Conservation (phyloP, 352 stramenopile genomes). For the Globisporangium emineosum region DNA sequence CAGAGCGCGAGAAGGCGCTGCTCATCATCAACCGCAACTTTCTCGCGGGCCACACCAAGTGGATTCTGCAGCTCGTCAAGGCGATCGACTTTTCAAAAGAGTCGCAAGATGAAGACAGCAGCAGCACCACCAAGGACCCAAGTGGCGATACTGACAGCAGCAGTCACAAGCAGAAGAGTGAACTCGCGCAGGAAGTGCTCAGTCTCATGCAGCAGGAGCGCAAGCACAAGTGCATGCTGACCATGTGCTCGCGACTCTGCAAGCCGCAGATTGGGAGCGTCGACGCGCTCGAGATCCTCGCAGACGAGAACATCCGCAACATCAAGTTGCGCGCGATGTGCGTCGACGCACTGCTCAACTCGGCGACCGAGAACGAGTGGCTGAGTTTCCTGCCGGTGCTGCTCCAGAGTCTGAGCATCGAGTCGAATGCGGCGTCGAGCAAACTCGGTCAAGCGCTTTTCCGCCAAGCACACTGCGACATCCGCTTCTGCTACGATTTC, state of each 20-base stretch:
- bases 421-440: constrained; percentile 58
- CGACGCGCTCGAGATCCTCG: constrained; percentile 75
- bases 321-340: constrained; percentile 48
- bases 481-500: constrained; percentile 82
- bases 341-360: constrained; percentile 61
- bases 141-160: constrained; percentile 17
- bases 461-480: constrained; percentile 70
- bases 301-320: constrained; percentile 67
- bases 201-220: constrained; percentile 59
- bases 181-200: constrained; percentile 61
- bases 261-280: constrained; percentile 71
- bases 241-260: constrained; percentile 82
- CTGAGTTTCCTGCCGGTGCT: constrained; percentile 72
- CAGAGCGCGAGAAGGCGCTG: constrained; percentile 65
- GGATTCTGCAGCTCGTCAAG: constrained; percentile 83
- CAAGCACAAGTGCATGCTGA: constrained; percentile 82
- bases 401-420: constrained; percentile 68
- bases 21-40: constrained; percentile 82
- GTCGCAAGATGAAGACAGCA: constrained; percentile 22
- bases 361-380: constrained; percentile 77
- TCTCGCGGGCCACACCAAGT: constrained; percentile 75
- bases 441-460: constrained; percentile 69
- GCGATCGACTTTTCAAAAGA: constrained; percentile 73
- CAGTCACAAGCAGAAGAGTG: background rate
- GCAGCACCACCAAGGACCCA: constrained; percentile 2